A percentile compares a stretch with the other conserved stretches of the same genome.
These are phyloP conservation scores for Stygiomarasmius scandens DNA, from an alignment of 1,284 basidiomycete species.

Conservation along the genomic window DNA sequence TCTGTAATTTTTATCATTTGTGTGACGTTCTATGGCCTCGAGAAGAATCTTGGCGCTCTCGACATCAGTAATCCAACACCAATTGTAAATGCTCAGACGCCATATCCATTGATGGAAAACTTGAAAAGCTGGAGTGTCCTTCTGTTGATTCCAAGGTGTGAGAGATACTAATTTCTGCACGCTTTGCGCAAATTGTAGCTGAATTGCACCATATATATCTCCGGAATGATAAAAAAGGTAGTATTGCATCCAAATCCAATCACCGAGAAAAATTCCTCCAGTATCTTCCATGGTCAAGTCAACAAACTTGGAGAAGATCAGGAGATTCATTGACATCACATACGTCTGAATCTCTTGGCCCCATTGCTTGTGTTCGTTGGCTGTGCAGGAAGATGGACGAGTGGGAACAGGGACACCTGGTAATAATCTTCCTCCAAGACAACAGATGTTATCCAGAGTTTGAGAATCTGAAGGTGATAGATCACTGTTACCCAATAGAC, in stretches of 20 bases:
- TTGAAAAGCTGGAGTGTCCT: not conserved
- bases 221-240: not conserved
- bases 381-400: not conserved
- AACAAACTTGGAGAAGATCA: not conserved
- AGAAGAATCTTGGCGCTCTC: not conserved
- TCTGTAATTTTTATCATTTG: not conserved
- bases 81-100: not conserved
- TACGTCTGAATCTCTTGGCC: not conserved
- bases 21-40: not conserved
- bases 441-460: not conserved
- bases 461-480: not conserved
- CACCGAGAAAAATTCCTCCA: not conserved
- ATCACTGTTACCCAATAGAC: not conserved
- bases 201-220: not conserved
- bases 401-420: not conserved
- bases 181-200: not conserved
- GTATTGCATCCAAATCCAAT: not conserved
- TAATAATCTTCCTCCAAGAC: not conserved
- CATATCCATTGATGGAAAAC: not conserved
- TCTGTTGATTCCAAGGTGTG: not conserved
- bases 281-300: not conserved
- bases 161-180: not conserved
- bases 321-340: not conserved
- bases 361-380: not conserved
- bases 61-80: not conserved